Evolutionary conservation across 1,139 yeast genomes (phyloP).

Genomic region (Diutina pseudorugosa): DNA sequence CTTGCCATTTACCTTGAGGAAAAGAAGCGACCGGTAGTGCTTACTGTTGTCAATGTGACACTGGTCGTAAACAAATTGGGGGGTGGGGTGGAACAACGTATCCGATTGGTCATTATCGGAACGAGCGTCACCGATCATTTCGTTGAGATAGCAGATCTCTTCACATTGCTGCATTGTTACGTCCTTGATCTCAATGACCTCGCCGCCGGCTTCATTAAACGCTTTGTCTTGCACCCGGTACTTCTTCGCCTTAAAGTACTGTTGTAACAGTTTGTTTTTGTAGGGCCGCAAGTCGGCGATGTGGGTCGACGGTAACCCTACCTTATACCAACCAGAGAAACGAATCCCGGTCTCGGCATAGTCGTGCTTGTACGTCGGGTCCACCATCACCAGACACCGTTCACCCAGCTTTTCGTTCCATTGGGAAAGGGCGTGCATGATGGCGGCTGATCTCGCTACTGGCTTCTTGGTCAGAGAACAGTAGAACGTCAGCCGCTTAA

Average conservation of each 20-base stretch:
- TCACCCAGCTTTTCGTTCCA: constrained; percentile 21
- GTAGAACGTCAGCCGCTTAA: constrained; percentile 27
- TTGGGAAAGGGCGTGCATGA: constrained; percentile 22
- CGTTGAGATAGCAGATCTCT: constrained; percentile 21
- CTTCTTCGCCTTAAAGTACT: constrained; percentile 27
- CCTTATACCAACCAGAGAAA: constrained; percentile 27
- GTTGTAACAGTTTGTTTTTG: constrained; percentile 16
- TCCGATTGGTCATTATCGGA: constrained; percentile 24
- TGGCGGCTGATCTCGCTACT: constrained; percentile 28
- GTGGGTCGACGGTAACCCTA: constrained; percentile 26
- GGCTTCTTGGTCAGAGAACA: constrained; percentile 25
- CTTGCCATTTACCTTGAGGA: constrained; percentile 22
- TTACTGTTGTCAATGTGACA: constrained; percentile 16
- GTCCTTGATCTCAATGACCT: constrained; percentile 13
- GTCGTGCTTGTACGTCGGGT: constrained; percentile 26
- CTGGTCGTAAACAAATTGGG: constrained; percentile 17
- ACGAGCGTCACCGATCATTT: constrained; percentile 25
- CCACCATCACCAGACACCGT: constrained; percentile 23
- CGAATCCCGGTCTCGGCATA: constrained; percentile 19
- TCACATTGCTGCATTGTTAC: constrained; percentile 19
- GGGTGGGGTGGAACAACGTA: constrained; percentile 22
- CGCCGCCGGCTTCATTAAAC: constrained; percentile 24
- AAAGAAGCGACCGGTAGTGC: constrained; percentile 19
- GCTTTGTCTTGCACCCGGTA: constrained; percentile 25
- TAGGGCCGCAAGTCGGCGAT: constrained; percentile 28